Evolutionary conservation across 164 flowering plant species (phyloP), one percentile per base, ranked within the genome.

Genomic region (Tinospora cordifolia): DNA sequence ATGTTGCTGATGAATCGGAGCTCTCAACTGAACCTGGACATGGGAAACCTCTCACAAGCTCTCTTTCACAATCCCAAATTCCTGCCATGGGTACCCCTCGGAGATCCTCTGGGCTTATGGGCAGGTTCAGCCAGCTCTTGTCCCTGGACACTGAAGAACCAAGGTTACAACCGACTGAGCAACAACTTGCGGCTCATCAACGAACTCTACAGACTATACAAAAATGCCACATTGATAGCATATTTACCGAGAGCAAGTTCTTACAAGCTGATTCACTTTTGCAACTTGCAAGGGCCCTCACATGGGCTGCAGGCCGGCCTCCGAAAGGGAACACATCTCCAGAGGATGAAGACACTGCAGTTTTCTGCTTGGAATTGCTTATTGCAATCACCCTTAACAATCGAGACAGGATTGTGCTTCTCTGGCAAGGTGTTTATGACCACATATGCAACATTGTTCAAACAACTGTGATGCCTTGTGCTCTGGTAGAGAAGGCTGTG

Each of bases 401-500:
- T 64, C 79, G 84, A n/a, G 84, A 80, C 67, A 69, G 84, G 44
- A 78, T 82, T 54, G 67, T 51, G 60, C 84, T 82, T 72, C 78
- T 82, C 22, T 82, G 84, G 84, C 79, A 72, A 27, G 76, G 70
- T 26, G 83, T 82, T 1, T 78, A 82, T 36, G 84, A 79, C 58
- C 82, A 82, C 54, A 79, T 82, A 71, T 75, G 79, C 27, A 74
- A 67, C 44, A 78, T 80, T 46, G 81, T 82, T 60, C 78, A 78
- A 75, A 76, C 84, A 25, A 78, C 83, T 15, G 76, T 79, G 25
- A 78, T 80, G 79, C 84, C 84, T 21, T 76, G 79, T 74, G 76
- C 79, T 24, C 74, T 80, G 19, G 84, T 82, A 19, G 84, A 82
- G 62, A 82, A 76, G 78, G 83, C 84, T 39, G 83, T 82, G 38